Conservation (phyloP, 208 protist species). For the Trypanosoma cruzi region DNA sequence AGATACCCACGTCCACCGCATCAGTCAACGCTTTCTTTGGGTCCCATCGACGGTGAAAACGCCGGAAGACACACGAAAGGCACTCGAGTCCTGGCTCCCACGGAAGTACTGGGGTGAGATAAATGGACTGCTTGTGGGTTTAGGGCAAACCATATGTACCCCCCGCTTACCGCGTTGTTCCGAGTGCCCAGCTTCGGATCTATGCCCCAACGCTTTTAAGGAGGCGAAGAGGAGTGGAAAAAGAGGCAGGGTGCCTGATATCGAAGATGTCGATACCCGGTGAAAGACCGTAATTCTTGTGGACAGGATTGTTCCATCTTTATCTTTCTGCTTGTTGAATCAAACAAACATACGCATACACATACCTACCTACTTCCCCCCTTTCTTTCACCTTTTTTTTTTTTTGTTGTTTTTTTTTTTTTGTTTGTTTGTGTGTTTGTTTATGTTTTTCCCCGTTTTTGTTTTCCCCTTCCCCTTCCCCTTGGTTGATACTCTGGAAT, state of each 20-base stretch:
- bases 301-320: conserved; percentile 11
- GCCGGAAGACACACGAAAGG: conserved; percentile 94
- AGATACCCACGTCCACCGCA: conserved; percentile 96
- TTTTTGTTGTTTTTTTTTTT: not conserved
- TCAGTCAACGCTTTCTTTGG: conserved; percentile 92
- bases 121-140: conserved; percentile 95
- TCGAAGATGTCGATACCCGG: conserved; percentile 32
- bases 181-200: conserved; percentile 62
- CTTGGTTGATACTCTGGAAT: not conserved
- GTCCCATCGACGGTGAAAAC: conserved; percentile 74
- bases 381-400: conserved; percentile 13
- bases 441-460: not conserved
- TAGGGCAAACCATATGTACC: conserved; percentile 95
- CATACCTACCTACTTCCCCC: not conserved
- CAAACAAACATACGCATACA: not conserved
- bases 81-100: conserved; percentile 94
- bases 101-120: conserved; percentile 87
- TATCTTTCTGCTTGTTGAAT: conserved; percentile 13
- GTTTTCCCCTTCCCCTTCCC: conserved; percentile 55
- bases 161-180: conserved; percentile 84
- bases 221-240: conserved; percentile 31
- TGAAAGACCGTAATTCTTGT: conserved; percentile 1
- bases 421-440: not conserved
- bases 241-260: conserved; percentile 23
- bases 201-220: conserved; percentile 91